A percentile compares a stretch with the other conserved stretches of the same genome.
phyloP scores from a whole-genome alignment of 2,329 filamentous ascomycete species.

The Sporothrix dimorphospora region DNA sequence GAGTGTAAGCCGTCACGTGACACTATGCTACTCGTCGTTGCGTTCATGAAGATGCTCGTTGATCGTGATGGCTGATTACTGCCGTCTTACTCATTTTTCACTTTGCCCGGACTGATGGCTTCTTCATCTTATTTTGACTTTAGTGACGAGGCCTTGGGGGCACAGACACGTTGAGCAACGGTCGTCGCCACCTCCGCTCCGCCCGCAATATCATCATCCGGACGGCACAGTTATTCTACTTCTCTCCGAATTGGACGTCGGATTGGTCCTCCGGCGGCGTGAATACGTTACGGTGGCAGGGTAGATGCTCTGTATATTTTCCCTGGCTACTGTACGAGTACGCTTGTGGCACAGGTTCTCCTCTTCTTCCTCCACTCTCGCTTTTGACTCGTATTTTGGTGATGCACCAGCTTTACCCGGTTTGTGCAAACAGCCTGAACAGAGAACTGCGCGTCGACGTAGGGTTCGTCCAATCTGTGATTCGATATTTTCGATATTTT shows the following conservation, averaged over 20 bases:
- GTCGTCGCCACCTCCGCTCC: background rate
- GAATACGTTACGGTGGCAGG: background rate
- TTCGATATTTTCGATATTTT: background rate
- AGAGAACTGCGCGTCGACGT: background rate
- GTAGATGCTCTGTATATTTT: background rate
- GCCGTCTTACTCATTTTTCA: too few species aligned
- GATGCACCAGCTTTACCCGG: background rate
- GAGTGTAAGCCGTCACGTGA: too few species aligned
- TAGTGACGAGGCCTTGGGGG: background rate
- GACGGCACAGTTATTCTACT: background rate
- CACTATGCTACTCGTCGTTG: too few species aligned
- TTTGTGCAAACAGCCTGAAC: constrained; percentile 4
- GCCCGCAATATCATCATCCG: background rate
- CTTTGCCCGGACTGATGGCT: too few species aligned
- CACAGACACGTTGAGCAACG: background rate
- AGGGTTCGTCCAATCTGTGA: background rate
- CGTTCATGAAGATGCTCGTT: too few species aligned
- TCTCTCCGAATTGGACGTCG: background rate
- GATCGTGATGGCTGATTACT: too few species aligned
- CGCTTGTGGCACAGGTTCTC: background rate
- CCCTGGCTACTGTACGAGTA: background rate
- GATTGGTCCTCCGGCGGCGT: background rate
- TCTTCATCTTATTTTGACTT: too few species aligned
- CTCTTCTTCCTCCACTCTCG: background rate
- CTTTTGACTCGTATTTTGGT: background rate